phyloP scores from a whole-genome alignment of 176 grass and related monocot genomes.

The Ensete ventricosum region DNA sequence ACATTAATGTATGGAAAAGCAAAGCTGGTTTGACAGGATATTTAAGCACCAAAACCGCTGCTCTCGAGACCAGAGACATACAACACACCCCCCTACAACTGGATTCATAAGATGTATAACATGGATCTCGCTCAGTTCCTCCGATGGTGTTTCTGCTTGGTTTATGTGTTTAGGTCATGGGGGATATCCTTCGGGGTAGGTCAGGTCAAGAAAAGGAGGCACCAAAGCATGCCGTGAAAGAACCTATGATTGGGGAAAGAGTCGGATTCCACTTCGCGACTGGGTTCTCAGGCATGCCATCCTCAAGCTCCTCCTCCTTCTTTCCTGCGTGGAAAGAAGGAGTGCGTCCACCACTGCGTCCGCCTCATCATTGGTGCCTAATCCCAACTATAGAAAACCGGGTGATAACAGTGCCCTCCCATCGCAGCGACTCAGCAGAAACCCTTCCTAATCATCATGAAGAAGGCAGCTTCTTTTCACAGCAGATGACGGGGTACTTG shows the following conservation, averaged over 20 bases:
- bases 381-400: not conserved
- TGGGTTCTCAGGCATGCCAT: not conserved
- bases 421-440: not conserved
- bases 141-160: not conserved
- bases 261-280: slow-evolving; percentile 12
- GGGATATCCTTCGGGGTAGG: not conserved
- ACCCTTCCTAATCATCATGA: not conserved
- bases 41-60: not conserved
- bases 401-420: not conserved
- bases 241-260: not conserved
- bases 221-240: not conserved
- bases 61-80: not conserved
- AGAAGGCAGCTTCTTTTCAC: too few species aligned
- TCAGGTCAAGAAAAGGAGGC: slow-evolving; percentile 4
- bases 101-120: not conserved
- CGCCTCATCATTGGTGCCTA: slow-evolving; percentile 10
- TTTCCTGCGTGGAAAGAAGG: not conserved
- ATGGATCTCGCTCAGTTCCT: not conserved
- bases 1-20: not conserved
- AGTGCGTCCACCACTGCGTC: not conserved
- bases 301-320: not conserved
- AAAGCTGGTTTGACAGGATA: not conserved
- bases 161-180: not conserved
- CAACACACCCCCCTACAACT: not conserved
- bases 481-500: too few species aligned